These are phyloP conservation scores for Solidago caesia DNA, from an alignment of 129 eudicot species.

Conservation along the genomic window DNA sequence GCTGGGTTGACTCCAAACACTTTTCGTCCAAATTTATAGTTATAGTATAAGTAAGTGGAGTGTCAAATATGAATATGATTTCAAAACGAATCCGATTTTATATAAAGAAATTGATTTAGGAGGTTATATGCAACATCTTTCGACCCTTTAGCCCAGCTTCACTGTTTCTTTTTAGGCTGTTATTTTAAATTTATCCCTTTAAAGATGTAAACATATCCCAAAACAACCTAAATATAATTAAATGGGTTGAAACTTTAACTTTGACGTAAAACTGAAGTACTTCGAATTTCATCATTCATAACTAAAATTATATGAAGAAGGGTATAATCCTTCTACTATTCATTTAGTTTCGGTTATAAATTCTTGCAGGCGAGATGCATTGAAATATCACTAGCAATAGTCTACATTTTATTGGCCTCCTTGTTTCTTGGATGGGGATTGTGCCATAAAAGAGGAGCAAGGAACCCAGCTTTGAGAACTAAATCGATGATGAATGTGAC, in stretches of 20 bases:
- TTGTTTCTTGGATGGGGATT: constrained; percentile 93
- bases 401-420: constrained; percentile 67
- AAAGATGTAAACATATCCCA: not conserved
- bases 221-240: not conserved
- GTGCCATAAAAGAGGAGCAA: constrained; percentile 51
- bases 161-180: not conserved
- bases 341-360: constrained; percentile 26
- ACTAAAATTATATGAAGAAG: not conserved
- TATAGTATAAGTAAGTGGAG: not conserved
- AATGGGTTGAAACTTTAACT: not conserved
- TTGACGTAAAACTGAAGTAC: not conserved
- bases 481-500: constrained; percentile 54
- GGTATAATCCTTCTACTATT: not conserved
- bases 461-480: constrained; percentile 53
- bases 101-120: not conserved
- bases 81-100: not conserved
- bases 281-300: constrained; percentile 9
- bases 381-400: constrained; percentile 67
- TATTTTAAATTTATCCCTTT: not conserved
- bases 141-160: not conserved
- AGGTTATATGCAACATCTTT: not conserved
- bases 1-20: not conserved
- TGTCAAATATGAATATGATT: not conserved
- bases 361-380: constrained; percentile 81
- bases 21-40: not conserved